Evolutionary conservation across 805 yeast genomes (phyloP), one percentile per base, ranked within the genome.

Genomic region (Sungouiozyma ichnusensis): DNA sequence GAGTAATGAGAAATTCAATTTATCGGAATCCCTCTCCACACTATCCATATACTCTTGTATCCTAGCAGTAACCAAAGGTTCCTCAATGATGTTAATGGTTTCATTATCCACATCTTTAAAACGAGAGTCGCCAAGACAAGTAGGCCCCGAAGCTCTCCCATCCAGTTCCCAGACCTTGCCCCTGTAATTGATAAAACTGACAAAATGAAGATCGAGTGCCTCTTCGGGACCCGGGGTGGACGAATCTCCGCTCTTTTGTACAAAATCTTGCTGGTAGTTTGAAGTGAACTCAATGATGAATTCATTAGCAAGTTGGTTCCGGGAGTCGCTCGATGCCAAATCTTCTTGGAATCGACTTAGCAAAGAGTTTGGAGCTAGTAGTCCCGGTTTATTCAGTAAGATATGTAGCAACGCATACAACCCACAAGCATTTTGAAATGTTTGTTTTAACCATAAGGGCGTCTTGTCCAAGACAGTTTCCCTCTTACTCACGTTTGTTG

Each of bases 371-470:
- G 45, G 31, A 3, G 42, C 41, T 20, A 60, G 39, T 14, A 67
- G 42, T 3, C 55, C 43, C 4, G 54, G 49, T 39, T 60, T 60
- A 35, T 69, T 69, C 4, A 71, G 59, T 7, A 74, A 50, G 0
- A 79, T 68, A 53, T 90, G 97, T 17, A 90, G 64, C 37, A 92
- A 60, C 0, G 95, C 97, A 62, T 83, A 85, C 27, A 94, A 72
- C 4, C 98, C 98, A 65, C 98, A 90, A 0, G 94, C 94, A 58
- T 90, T 90, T 47, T 74, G 76, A 15, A 92, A 76, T 1, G 87
- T 78, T 55, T 90, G 98, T 50, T 76, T 77, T 52, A 79, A 76
- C 97, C 97, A 92, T n/a, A 71, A 5, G 52, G 64, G 47, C 48
- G 57, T 18, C 29, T 6, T 11, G 11, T 7, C 29, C 11, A 6